Evolutionary conservation across 345 rosid genomes (phyloP), one percentile per base, ranked within the genome.

Genomic region (Bretschneidera sinensis): DNA sequence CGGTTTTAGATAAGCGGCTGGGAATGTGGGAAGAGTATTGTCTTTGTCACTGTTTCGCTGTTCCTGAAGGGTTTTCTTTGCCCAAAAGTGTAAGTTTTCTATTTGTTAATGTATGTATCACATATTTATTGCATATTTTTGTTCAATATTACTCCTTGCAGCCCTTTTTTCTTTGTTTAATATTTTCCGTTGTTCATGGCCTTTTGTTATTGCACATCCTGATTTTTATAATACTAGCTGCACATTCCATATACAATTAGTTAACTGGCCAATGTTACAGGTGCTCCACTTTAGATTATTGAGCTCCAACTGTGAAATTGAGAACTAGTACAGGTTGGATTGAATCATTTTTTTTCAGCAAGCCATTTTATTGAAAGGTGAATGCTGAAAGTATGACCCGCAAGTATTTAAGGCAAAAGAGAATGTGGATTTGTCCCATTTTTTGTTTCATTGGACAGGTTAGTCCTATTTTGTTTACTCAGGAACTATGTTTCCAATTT

Each of bases 11-110:
- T 43, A 67, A 60, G 52, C 77, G 85, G 51, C 71, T 87, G 73
- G 65, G 71, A 52, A 60, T 84, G 79, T 92, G 97, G 97, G 90
- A 87, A 79, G 62, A 63, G 43, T 90, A 88, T 71, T 86, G 92
- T 72, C 64, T 86, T 68, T 71, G 50, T 57, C 79, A 76, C 69
- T 83, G 85, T 76, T 94, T 94, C 59, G 63, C 79, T 0, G 86
- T 86, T 74, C 99, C 96, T 23, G 65, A 90, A 58, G 92, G 87
- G 1, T 84, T 90, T 72, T 64, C 74, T 24, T 55, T 83, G 15
- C 85, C 83, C 11, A 55, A 63, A 57, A 79, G 23, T 76, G 99
- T 90, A 82, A 14, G 94, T 55, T 57, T n/a, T 52, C 22, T 59
- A 17, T 50, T 1, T 21, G 49, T 25, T 17, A 1, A 17, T 48